phyloP scores from a whole-genome alignment of 768 basidiomycete genomes.

The Epithele typhae region DNA sequence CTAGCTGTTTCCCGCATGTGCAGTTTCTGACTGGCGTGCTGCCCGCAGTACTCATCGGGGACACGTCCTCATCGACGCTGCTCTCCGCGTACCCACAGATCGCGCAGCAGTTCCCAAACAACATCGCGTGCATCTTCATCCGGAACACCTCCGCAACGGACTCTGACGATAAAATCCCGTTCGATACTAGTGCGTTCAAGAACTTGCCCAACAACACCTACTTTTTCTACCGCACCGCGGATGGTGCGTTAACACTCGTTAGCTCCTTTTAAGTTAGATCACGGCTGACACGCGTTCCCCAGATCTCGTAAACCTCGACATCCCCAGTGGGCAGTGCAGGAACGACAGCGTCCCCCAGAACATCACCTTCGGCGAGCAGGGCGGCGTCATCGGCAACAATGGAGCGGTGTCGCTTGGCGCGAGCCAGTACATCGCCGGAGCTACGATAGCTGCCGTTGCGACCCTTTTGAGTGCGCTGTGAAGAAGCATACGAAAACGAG shows the following conservation, averaged over 20 bases:
- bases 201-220: constrained; percentile 25
- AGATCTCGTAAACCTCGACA: constrained; percentile 19
- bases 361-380: constrained; percentile 22
- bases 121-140: constrained; percentile 28
- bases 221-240: constrained; percentile 23
- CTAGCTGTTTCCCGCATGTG: no score
- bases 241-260: constrained; percentile 10
- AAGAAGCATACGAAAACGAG: no score
- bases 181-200: constrained; percentile 28
- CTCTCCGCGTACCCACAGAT: constrained; percentile 23
- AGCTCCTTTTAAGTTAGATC: neutral
- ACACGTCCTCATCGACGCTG: constrained; percentile 21
- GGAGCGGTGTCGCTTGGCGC: constrained; percentile 1
- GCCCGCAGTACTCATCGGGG: constrained; percentile 21
- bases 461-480: no score
- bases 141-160: constrained; percentile 32
- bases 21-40: neutral
- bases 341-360: constrained; percentile 20
- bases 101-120: constrained; percentile 21
- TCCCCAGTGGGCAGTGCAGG: constrained; percentile 17
- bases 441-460: no score
- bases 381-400: constrained; percentile 16
- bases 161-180: constrained; percentile 28
- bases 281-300: neutral
- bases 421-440: constrained; percentile 8